Conservation (phyloP, 1,139 yeast species). For the Meyerozyma athensensis region DNA sequence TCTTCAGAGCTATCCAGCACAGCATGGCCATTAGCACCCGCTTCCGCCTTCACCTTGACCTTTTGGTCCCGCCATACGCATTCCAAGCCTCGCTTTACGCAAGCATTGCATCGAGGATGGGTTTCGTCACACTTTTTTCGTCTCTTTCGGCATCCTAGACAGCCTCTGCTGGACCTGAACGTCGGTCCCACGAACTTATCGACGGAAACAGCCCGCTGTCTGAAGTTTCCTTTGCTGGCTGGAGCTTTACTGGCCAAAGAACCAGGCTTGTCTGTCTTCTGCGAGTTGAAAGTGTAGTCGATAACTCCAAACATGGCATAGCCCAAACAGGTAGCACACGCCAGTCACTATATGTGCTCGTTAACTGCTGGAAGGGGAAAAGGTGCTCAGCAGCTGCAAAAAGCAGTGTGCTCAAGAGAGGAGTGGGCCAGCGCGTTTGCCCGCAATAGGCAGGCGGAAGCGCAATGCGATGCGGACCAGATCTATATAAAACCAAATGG, state of each 20-base stretch:
- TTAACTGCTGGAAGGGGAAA: not conserved
- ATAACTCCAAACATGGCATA: slow-evolving; percentile 1
- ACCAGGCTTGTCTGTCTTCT: no score
- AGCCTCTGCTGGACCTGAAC: slow-evolving; percentile 30
- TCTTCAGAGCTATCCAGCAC: not conserved
- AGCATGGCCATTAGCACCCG: not conserved
- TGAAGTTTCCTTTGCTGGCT: not conserved
- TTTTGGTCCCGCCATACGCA: not conserved
- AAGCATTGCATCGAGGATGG: slow-evolving; percentile 26
- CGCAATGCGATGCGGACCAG: no score
- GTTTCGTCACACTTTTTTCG: slow-evolving; percentile 49
- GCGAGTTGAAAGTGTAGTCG: not conserved
- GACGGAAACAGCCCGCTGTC: not conserved
- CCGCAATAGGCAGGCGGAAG: not conserved
- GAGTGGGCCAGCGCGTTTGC: not conserved
- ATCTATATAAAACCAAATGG: no score
- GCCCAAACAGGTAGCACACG: slow-evolving; percentile 1
- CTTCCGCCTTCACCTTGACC: not conserved
- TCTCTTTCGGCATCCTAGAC: slow-evolving; percentile 43
- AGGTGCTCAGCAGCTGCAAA: not conserved
- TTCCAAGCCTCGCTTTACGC: not conserved
- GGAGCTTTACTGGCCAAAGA: no score
- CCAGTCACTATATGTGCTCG: not conserved
- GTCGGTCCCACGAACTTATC: not conserved
- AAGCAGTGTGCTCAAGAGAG: not conserved